A percentile compares a stretch with the other conserved stretches of the same genome.
phyloP scores from a whole-genome alignment of 2,329 filamentous ascomycete genomes.

The Aspergillus nomiae region DNA sequence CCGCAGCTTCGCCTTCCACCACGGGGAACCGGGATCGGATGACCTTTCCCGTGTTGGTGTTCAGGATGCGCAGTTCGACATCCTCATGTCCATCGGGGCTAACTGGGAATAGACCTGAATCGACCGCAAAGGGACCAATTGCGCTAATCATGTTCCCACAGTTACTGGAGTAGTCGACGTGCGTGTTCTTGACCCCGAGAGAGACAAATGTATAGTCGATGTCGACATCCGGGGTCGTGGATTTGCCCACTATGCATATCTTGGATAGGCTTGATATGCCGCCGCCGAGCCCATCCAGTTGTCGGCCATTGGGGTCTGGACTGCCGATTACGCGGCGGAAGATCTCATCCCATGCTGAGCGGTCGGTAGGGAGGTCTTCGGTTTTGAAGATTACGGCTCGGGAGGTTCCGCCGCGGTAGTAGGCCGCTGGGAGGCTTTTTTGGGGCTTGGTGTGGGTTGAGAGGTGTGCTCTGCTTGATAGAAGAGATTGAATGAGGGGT shows the following conservation, averaged over 20 bases:
- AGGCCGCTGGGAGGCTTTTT: slow-evolving; percentile 52
- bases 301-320: slow-evolving; percentile 66
- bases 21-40: slow-evolving; percentile 62
- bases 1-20: slow-evolving; percentile 49
- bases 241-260: slow-evolving; percentile 65
- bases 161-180: slow-evolving; percentile 68
- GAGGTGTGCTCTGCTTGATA: not conserved
- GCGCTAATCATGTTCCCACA: slow-evolving; percentile 74
- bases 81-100: slow-evolving; percentile 34
- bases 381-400: slow-evolving; percentile 63
- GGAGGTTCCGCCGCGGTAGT: slow-evolving; percentile 71
- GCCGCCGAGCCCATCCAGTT: slow-evolving; percentile 72
- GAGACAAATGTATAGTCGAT: slow-evolving; percentile 73
- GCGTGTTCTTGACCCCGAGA: slow-evolving; percentile 62
- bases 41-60: slow-evolving; percentile 71
- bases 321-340: slow-evolving; percentile 64
- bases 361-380: slow-evolving; percentile 53
- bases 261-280: slow-evolving; percentile 71
- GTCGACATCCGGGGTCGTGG: slow-evolving; percentile 54
- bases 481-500: not conserved
- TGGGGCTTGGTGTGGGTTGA: not conserved
- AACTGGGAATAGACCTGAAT: slow-evolving; percentile 52
- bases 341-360: slow-evolving; percentile 53
- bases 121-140: slow-evolving; percentile 66
- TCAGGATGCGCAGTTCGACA: slow-evolving; percentile 59